phyloP scores from a whole-genome alignment of 1,284 basidiomycete genomes.

The Ustilago loliicola region DNA sequence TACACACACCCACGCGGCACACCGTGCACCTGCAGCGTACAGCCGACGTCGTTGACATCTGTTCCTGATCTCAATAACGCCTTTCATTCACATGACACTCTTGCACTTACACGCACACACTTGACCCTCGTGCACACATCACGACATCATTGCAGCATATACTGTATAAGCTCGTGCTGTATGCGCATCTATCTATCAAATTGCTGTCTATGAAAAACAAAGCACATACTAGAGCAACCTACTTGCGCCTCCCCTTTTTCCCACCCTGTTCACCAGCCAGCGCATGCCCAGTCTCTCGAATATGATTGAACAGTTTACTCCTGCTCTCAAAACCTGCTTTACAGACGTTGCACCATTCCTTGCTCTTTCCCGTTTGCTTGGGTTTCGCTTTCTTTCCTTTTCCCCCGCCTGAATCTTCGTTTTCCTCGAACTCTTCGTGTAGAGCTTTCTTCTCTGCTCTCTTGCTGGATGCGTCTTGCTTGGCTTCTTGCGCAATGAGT shows the following conservation, averaged over 20 bases:
- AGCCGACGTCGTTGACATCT: neutral
- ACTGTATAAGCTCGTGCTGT: neutral
- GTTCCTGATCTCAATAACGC: slow-evolving; percentile 10
- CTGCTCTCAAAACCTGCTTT: slow-evolving; percentile 77
- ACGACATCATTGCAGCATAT: neutral
- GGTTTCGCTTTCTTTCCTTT: slow-evolving; percentile 37
- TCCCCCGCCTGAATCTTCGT: slow-evolving; percentile 7
- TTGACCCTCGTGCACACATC: neutral
- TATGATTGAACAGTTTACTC: slow-evolving; percentile 84
- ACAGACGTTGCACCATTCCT: slow-evolving; percentile 81
- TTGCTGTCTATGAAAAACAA: slow-evolving; percentile 5
- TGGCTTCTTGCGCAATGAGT: slow-evolving; percentile 34
- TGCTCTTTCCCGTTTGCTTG: slow-evolving; percentile 37
- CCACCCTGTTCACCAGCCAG: slow-evolving; percentile 71
- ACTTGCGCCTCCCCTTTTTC: slow-evolving; percentile 31
- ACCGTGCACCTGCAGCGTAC: neutral
- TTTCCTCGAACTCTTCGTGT: slow-evolving; percentile 8
- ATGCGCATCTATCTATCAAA: slow-evolving; percentile 6
- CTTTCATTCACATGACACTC: neutral
- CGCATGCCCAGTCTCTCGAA: slow-evolving; percentile 82
- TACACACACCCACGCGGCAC: slow-evolving; percentile 13
- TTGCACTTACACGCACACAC: neutral
- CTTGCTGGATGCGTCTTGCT: slow-evolving; percentile 10
- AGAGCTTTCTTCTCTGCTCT: slow-evolving; percentile 2
- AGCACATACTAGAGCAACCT: neutral